phyloP scores from a whole-genome alignment of 768 basidiomycete species.

The Cubamyces lactineus region DNA sequence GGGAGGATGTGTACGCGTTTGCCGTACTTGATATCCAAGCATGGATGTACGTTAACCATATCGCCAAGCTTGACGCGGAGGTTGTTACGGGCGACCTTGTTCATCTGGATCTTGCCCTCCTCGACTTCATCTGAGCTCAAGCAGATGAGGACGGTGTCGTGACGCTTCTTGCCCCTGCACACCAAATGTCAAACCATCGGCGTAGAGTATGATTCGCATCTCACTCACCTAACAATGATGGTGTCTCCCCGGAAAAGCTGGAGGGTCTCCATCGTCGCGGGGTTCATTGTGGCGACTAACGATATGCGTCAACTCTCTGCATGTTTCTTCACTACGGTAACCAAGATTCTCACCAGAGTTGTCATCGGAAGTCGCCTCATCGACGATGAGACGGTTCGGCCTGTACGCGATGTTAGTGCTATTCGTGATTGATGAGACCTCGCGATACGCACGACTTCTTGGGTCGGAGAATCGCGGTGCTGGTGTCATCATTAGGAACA shows the following conservation, averaged over 20 bases:
- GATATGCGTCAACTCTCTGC: neutral
- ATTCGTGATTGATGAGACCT: conserved; percentile 23
- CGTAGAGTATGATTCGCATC: neutral
- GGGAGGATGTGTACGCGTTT: conserved; percentile 96
- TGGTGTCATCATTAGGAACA: conserved; percentile 86
- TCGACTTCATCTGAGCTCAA: conserved; percentile 95
- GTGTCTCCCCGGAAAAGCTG: conserved; percentile 97
- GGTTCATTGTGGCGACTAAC: conserved; percentile 90
- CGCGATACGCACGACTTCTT: conserved; percentile 89
- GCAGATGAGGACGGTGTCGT: conserved; percentile 97
- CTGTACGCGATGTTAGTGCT: conserved; percentile 46
- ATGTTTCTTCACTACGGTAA: neutral
- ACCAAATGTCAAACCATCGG: neutral
- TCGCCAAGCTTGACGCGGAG: conserved; percentile 97
- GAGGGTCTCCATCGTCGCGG: conserved; percentile 93
- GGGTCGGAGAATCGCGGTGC: conserved; percentile 92
- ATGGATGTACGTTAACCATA: conserved; percentile 93
- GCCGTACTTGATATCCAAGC: conserved; percentile 98
- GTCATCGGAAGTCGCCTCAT: conserved; percentile 92
- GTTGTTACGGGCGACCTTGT: conserved; percentile 99
- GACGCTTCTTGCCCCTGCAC: conserved; percentile 91
- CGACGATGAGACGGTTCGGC: conserved; percentile 96
- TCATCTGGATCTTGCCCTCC: conserved; percentile 97
- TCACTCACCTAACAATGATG: conserved; percentile 85
- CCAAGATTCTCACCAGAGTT: conserved; percentile 76